Evolutionary conservation across 192 early-diverging fungal genomes (phyloP), one percentile per base, ranked within the genome.

Genomic region (Borealophlyctis nickersoniae): DNA sequence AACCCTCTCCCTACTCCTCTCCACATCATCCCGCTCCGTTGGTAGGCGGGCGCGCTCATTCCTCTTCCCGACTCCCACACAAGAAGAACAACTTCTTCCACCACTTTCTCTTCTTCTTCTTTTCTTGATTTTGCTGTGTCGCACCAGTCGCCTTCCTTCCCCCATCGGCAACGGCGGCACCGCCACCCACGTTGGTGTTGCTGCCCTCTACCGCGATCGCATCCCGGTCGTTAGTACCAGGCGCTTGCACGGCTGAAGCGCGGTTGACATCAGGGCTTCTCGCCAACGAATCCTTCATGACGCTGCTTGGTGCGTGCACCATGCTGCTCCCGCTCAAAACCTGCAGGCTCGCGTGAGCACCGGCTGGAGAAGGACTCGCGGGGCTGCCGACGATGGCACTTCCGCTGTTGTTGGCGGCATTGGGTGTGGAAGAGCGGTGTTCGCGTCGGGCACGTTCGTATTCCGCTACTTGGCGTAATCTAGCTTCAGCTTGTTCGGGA

Each of bases 101-200:
- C 62, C 62, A 63, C 62, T 63, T 63, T 27, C 29, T 53, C 62
- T 63, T 63, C 49, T 34, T 28, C 51, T 31, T 63, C 60, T 23
- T 61, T n/a, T 63, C 49, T 56, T 39, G 39, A 7, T 19, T 19
- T 13, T 19, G 9, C 39, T 45, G 52, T 53, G 7, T 49, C 52
- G 1, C 67, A 57, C 55, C 60, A 59, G 49, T 62, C 55, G 34
- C 62, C 62, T 26, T 69, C n/a, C n/a, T n/a, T 69, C 67, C 67
- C 59, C 67, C 67, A 59, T 39, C 62, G 55, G 58, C 45, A 61
- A 49, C 62, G 55, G 32, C 39, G 19, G 19, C 39, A 45, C 39
- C 39, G 19, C 39, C 39, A 30, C 31, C 23, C 22, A 13, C 13
- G 7, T 31, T 7, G 52, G 19, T 11, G 27, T 13, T n/a, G 28